Percentiles rank a stretch among this genome's conserved stretches.
These are phyloP conservation scores for Beauveria medogensis DNA, from an alignment of 2,329 filamentous ascomycete genomes.

Conservation along the genomic window DNA sequence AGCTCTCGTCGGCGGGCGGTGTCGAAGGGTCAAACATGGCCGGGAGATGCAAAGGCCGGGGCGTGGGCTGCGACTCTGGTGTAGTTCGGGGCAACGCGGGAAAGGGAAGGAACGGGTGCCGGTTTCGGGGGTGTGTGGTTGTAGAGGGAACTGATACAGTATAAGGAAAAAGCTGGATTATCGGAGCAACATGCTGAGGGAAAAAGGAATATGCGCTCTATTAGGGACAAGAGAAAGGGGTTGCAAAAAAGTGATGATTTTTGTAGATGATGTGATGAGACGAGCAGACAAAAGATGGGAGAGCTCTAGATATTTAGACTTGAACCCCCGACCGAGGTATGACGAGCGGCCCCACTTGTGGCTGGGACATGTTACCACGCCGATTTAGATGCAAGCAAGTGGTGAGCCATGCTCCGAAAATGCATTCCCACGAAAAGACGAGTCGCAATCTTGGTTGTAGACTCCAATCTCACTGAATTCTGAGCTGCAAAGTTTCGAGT, in stretches of 20 bases:
- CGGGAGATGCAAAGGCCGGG: background rate
- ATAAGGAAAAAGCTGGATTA: background rate
- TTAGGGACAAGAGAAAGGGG: background rate
- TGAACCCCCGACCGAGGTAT: slow-evolving; percentile 7
- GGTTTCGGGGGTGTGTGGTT: background rate
- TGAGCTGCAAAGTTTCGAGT: too few species aligned
- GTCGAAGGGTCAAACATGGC: slow-evolving; percentile 28
- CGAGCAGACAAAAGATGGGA: background rate
- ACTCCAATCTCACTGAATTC: too few species aligned
- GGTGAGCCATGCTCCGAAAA: background rate
- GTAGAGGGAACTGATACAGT: background rate
- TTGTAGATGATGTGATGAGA: background rate
- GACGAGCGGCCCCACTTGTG: slow-evolving; percentile 2
- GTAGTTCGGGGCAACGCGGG: too few species aligned
- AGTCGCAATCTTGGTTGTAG: too few species aligned
- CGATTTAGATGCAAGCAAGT: background rate
- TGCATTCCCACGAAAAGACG: background rate
- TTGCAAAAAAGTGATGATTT: background rate
- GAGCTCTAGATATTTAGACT: background rate
- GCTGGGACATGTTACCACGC: background rate
- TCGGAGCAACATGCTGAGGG: background rate
- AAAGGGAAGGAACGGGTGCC: background rate
- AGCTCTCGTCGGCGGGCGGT: slow-evolving; percentile 29
- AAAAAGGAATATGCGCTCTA: background rate
- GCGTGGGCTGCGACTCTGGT: background rate